A percentile compares a stretch with the other conserved stretches of the same genome.
phyloP scores from a whole-genome alignment of 2,329 filamentous ascomycete species.

The Ophiostoma sp. region DNA sequence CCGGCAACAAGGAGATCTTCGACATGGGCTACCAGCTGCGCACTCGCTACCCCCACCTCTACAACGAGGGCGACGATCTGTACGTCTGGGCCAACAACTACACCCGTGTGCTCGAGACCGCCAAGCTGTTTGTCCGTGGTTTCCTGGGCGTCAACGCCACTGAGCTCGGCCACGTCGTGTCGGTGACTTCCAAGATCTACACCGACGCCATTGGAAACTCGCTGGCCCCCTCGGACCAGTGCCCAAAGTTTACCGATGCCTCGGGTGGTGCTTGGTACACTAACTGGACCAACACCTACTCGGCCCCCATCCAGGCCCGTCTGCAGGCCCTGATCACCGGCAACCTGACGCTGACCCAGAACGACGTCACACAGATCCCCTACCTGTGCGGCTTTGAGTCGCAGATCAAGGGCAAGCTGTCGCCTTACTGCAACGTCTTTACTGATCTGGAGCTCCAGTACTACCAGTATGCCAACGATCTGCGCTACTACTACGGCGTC shows the following conservation, averaged over 20 bases:
- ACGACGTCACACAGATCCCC: conserved; percentile 47
- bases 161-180: conserved; percentile 50
- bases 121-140: conserved; percentile 55
- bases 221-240: conserved; percentile 58
- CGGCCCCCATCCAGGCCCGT: conserved; percentile 47
- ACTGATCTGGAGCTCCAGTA: conserved; percentile 55
- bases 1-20: conserved; percentile 57
- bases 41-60: conserved; percentile 48
- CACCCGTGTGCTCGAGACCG: conserved; percentile 57
- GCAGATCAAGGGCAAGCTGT: conserved; percentile 57
- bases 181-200: conserved; percentile 52
- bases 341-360: conserved; percentile 44
- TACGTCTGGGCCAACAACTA: conserved; percentile 63
- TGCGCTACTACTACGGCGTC: conserved; percentile 62
- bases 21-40: conserved; percentile 51
- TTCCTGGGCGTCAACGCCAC: conserved; percentile 54
- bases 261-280: conserved; percentile 44
- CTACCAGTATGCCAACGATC: conserved; percentile 64
- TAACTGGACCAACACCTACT: conserved; percentile 23
- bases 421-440: conserved; percentile 59
- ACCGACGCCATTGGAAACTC: conserved; percentile 54
- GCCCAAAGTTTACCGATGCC: conserved; percentile 53
- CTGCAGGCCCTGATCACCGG: conserved; percentile 51
- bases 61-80: conserved; percentile 47
- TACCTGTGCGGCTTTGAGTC: conserved; percentile 69